Evolutionary conservation across 768 basidiomycete genomes (phyloP).

Genomic region (Pisolithus sp.): DNA sequence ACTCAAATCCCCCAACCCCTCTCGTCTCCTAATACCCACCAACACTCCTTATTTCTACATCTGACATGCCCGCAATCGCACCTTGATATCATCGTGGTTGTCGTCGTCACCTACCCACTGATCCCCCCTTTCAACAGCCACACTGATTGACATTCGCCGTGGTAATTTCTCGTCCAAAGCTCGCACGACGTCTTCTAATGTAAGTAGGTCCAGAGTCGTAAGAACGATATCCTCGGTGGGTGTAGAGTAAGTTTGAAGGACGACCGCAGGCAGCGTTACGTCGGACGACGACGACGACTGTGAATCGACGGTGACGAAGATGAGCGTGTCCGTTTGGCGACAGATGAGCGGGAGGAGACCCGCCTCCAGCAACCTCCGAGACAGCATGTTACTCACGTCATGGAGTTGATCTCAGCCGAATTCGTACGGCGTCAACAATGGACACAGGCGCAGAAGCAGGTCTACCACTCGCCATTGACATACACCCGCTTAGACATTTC

Average conservation of each 20-base stretch:
- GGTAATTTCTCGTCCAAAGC: constrained; percentile 56
- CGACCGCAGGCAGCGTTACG: constrained; percentile 33
- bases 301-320: constrained; percentile 9
- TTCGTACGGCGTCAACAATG: too few species aligned
- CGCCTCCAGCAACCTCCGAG: too few species aligned
- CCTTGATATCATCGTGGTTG: not conserved
- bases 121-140: constrained; percentile 23
- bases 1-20: constrained; percentile 22
- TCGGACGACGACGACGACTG: not conserved
- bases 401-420: too few species aligned
- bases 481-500: too few species aligned
- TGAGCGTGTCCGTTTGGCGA: constrained; percentile 14
- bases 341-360: constrained; percentile 15
- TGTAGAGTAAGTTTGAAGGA: constrained; percentile 52
- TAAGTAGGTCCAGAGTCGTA: constrained; percentile 60
- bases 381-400: too few species aligned
- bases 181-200: constrained; percentile 47
- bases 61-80: constrained; percentile 24
- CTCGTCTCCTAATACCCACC: constrained; percentile 45
- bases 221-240: constrained; percentile 52
- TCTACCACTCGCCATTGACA: too few species aligned
- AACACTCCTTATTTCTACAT: constrained; percentile 44
- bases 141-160: constrained; percentile 41
- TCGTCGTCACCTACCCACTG: not conserved
- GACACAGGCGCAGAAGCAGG: too few species aligned